Evolutionary conservation across 331 rosid species (phyloP), one percentile per base, ranked within the genome.

Genomic region (Prunus yedoensis): DNA sequence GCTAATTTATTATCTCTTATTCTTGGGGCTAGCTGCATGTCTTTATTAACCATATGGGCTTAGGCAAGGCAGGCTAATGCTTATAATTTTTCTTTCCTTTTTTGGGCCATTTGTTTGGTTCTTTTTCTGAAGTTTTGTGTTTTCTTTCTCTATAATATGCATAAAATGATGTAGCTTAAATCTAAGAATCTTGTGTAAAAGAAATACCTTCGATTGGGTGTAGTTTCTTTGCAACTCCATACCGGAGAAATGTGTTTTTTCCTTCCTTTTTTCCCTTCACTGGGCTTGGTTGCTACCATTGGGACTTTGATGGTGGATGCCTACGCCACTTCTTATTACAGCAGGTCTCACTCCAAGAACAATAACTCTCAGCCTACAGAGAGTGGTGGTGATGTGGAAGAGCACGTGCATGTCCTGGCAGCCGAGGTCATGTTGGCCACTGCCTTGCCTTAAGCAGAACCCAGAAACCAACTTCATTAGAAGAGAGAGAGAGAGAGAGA

Each of bases 1-100:
- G 76, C 78, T 8, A 82, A 87, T 74, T 32, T 32, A 4, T 32
- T 4, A 4, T 0, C 78, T 50, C 90, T 85, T 72, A 78, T 91
- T 4, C 15, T 87, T 1, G 89, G 89, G 12, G 91, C 91, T 41
- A 88, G 86, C 70, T 77, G 54, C 14, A 91, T 87, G 91, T 91
- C 91, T 64, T 75, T 91, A 10, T 0, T 88, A 3, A 91, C 91
- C 20, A 85, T 83, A 57, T 90, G 91, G 91, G 91, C 93, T 27
- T 88, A 38, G 56, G 2, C 2, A 17, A 7, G 23, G 3, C 17
- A 0, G 10, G 3, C 67, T 21, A 25, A 35, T 1, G 25, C 20
- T 3, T 20, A n/a, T 25, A 16, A 54, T 12, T 41, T 6, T 49
- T 32, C 1, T 4, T 32, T 23, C 2, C 9, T 16, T 59, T 21